These are phyloP conservation scores for Plantago elongata DNA, from an alignment of 257 asterid genomes.

Conservation along the genomic window DNA sequence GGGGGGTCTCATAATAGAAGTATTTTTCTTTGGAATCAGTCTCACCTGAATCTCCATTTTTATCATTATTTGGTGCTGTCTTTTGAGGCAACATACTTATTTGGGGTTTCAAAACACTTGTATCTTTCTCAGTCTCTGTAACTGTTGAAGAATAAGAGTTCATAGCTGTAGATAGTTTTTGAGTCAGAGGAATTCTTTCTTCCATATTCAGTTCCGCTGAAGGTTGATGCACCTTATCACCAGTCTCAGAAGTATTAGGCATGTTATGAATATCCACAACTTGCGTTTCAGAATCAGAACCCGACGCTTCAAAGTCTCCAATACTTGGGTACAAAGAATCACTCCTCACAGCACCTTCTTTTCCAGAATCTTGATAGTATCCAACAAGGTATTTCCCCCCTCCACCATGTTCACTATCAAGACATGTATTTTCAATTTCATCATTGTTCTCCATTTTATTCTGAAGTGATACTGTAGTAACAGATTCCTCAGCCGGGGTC, in stretches of 20 bases:
- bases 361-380: slow-evolving; percentile 6
- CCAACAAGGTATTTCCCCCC: slow-evolving; percentile 20
- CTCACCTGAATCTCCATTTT: slow-evolving; percentile 25
- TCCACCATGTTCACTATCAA: slow-evolving; percentile 21
- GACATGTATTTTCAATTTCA: slow-evolving; percentile 22
- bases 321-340: slow-evolving; percentile 15
- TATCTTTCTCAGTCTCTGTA: slow-evolving; percentile 21
- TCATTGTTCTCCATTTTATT: slow-evolving; percentile 24
- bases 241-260: slow-evolving; percentile 15
- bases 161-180: slow-evolving; percentile 12
- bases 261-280: not conserved
- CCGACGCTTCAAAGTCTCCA: slow-evolving; percentile 23
- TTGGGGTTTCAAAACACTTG: slow-evolving; percentile 23
- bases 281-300: slow-evolving; percentile 4
- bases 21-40: slow-evolving; percentile 38
- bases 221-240: slow-evolving; percentile 14
- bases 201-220: slow-evolving; percentile 22
- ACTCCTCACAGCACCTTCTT: slow-evolving; percentile 12
- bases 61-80: slow-evolving; percentile 19
- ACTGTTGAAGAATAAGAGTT: slow-evolving; percentile 20
- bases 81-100: slow-evolving; percentile 24
- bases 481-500: slow-evolving; percentile 27
- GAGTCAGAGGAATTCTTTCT: slow-evolving; percentile 21
- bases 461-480: slow-evolving; percentile 27
- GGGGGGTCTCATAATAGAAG: slow-evolving; percentile 77